Base-by-base conservation (phyloP, 2,329 filamentous ascomycete genomes). In the Onygenales sp. region DNA sequence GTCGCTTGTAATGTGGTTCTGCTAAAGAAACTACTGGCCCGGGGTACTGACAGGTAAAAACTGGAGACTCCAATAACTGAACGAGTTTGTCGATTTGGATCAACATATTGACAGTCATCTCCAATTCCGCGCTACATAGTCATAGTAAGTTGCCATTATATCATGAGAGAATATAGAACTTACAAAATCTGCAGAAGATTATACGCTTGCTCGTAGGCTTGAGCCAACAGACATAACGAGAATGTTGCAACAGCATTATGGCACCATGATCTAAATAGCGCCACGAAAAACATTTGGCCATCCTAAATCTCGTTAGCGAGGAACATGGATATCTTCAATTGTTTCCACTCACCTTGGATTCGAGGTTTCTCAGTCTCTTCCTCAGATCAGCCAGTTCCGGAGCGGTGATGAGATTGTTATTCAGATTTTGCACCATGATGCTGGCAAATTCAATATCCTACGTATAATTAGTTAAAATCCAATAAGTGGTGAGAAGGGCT, bases 21-120 rank as follows among this genome's bases (percentile, higher is more conserved):
- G 45, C 6, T 39, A 33, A 32, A 7, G 39, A 13, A 44, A n/a
- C 27, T 14, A 9, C 31, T 17, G 39, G 6, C 4, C 8, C 39
- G 13, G 14, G 40, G 42, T 8, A 69, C 84, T 72, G 71, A 94
- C 89, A 98, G 46, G 93, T 98, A 65, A 98, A 98, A 1, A 98
- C 93, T 0, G 93, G 93, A 0, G 91, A 97, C 68, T 98, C 93
- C 40, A 98, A 83, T 13, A 98, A 79, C 68, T 98, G 93, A 10
- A 98, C 93, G 13, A 98, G 79, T 69, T 98, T 98, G 70, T 98
- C 93, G 61, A 98, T 96, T 68, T 98, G 94, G 43, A 98, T 98
- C 52, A 98, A 81, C 71, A 96, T 95, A 62, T 95, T 95, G 61
- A 98, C 93, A 0, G 92, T 97, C 89, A 98, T 97, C 68, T 98